Base-by-base conservation (phyloP, 2,329 filamentous ascomycete genomes). In the Aspergillus sp. region DNA sequence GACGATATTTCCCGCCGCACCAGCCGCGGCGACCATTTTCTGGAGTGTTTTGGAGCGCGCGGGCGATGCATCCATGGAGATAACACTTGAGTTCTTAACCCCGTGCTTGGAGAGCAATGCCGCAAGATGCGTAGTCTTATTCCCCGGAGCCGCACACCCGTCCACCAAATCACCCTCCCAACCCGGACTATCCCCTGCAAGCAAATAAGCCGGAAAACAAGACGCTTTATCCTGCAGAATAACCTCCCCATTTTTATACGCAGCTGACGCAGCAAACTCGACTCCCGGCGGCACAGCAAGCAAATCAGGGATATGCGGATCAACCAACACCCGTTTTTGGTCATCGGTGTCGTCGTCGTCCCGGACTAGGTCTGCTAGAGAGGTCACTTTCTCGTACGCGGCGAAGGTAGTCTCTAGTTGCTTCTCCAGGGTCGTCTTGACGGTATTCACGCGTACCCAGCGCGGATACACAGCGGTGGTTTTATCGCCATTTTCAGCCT, bases 201-300 rank as follows among this genome's bases (percentile, higher is more conserved):
- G 74, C 2, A 98, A 74, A 63, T 93, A 93, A 0, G 91, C 93
- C 0, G 93, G 93, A 61, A 98, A 96, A 63, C 93, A 98, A 0
- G 90, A 96, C 0, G 93, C 91, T 68, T 96, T 97, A 62, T 97
- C 93, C 66, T 98, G 93, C 20, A 97, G 74, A 50, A 97, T 95
- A 46, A 97, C 81, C 42, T 83, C 79, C 1, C 91, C 91, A 1
- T 78, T 74, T 12, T 73, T 78, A 66, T 97, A 97, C 0, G 89
- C 85, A 12, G 78, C 69, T 6, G 82, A 84, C 52, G 83, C 85
- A 17, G 82, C 84, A 39, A 96, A 74, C 60, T 95, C 87, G 33
- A 79, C 75, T 1, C 79, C 77, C 0, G 85, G 81, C 2, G 88
- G 83, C 1, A 95, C 72, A 2, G 90, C 93, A 5, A 98, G 67